Base-by-base conservation (phyloP, 129 eudicot genomes). In the Cynara cardunculus region DNA sequence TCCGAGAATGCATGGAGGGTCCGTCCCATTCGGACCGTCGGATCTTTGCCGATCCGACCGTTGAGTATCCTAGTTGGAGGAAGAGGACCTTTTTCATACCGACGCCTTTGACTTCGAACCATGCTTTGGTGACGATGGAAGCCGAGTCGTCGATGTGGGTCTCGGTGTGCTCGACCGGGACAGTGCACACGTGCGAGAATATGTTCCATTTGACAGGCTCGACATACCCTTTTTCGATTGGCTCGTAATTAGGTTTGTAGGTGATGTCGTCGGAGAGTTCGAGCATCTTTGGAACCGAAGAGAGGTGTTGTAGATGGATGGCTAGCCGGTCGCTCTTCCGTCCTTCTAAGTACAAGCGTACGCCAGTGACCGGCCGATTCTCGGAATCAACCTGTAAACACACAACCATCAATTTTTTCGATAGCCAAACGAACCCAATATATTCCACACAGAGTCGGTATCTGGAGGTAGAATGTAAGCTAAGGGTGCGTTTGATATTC, bases 21-120 rank as follows among this genome's bases (percentile, higher is more conserved):
- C 94, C 97, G 39, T 90, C 97, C 99, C 98, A 96, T 79, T 92
- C 97, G 1, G 97, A 87, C 83, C 97, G 86, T 5, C 97, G 93
- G 31, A 92, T 88, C 67, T 25, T 87, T 46, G 92, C 92, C 21
- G 95, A 90, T 76, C 89, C 90, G 27, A 96, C 95, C 86, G 49
- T 88, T 0, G 99, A 88, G 82, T 89, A 96, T 28, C 97, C 99
- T 4, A 96, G 89, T 79, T 98, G 84, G 22, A 96, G 80, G 83
- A 89, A 96, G 31, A 96, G 93, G 13, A 96, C 92, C 56, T 90
- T 96, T 70, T 89, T 96, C 91, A 96, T 92, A 34, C 97, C 97
- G 0, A 85, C 53, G 25, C 77, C 88, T 83, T 89, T 92, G 62
- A 96, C 99, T 78, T 96, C 99, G 80, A 96, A 90, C 97, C 99